Base-by-base conservation (phyloP, 371 early-diverging fungal genomes). In the Rhizopus sp. region DNA sequence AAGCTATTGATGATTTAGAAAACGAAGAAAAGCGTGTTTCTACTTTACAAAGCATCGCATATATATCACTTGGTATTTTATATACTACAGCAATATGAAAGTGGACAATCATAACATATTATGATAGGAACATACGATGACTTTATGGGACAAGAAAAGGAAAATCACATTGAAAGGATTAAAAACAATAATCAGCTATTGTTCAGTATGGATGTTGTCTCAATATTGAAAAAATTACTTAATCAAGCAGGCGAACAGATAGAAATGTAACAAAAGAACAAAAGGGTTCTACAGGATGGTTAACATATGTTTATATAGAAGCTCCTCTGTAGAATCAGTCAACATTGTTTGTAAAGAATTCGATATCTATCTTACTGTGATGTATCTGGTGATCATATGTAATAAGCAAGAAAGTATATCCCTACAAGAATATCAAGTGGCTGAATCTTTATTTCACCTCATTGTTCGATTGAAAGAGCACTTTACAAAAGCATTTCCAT, bases 401-500 rank as follows among this genome's bases (percentile, higher is more conserved):
- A 73, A 84, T 51, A 54, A 66, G 16, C 55, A 66, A 12, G 63
- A 75, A 40, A 61, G 62, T n/a, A 39, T 30, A 9, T 17, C 29
- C 2, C 58, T 86, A 16, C 68, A 67, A 13, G 68, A 63, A 49
- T 46, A 37, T 5, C 34, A 34, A 0, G 39, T 89, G 57, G 60
- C 83, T 0, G 85, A 82, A 30, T 85, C 80, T 38, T 62, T 91
- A 15, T 89, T 90, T 62, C 81, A 79, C 10, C 63, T 88, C 15
- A 75, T 91, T 7, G 76, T 87, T 10, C 80, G 84, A 44, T 64
- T 91, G 16, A 86, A 84, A 23, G 90, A 89, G 50, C 86, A 86
- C 38, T 86, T 88, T 63, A 68, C 84, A 30, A 88, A 88, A 63
- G 74, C 83, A 55, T 91, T 88, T 72, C 93, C 91, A 0, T 85